Evolutionary conservation across 495 filamentous ascomycete species (phyloP).

Genomic region (Lophiostoma macrostomum): DNA sequence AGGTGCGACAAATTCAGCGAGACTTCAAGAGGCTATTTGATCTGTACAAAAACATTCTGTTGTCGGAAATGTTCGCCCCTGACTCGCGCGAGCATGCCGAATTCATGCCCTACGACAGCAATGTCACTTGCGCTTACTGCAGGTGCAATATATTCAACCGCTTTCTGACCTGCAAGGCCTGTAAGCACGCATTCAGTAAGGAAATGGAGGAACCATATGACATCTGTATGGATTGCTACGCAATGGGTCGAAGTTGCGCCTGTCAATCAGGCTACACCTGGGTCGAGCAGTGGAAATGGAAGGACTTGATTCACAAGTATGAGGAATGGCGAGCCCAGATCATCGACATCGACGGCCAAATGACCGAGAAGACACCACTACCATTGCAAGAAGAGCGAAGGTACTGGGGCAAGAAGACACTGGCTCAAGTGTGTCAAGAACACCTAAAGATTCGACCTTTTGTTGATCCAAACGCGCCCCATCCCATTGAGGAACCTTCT

Average conservation of each 20-base stretch:
- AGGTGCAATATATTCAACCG: slow-evolving; percentile 96
- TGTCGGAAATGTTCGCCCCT: slow-evolving; percentile 78
- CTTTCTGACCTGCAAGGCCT: slow-evolving; percentile 85
- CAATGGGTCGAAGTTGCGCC: slow-evolving; percentile 84
- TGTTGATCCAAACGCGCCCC: slow-evolving; percentile 53
- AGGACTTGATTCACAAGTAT: slow-evolving; percentile 69
- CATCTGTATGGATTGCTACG: slow-evolving; percentile 95
- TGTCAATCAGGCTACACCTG: slow-evolving; percentile 82
- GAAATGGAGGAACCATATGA: slow-evolving; percentile 63
- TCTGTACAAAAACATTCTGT: slow-evolving; percentile 70
- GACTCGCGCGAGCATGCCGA: slow-evolving; percentile 64
- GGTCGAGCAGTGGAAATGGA: slow-evolving; percentile 91
- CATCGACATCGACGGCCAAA: slow-evolving; percentile 59
- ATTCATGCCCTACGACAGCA: slow-evolving; percentile 73
- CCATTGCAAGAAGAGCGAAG: slow-evolving; percentile 62
- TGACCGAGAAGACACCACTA: slow-evolving; percentile 60
- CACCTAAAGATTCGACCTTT: slow-evolving; percentile 71
- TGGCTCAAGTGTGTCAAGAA: slow-evolving; percentile 87
- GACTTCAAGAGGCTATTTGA: slow-evolving; percentile 78
- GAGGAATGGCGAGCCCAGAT: slow-evolving; percentile 78
- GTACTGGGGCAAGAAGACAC: slow-evolving; percentile 63
- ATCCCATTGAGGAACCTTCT: slow-evolving; percentile 37
- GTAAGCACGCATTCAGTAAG: slow-evolving; percentile 53
- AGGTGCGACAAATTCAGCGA: slow-evolving; percentile 62
- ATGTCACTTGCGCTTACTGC: slow-evolving; percentile 93